phyloP scores from a whole-genome alignment of 257 asterid species.

The Salvia splendens region DNA sequence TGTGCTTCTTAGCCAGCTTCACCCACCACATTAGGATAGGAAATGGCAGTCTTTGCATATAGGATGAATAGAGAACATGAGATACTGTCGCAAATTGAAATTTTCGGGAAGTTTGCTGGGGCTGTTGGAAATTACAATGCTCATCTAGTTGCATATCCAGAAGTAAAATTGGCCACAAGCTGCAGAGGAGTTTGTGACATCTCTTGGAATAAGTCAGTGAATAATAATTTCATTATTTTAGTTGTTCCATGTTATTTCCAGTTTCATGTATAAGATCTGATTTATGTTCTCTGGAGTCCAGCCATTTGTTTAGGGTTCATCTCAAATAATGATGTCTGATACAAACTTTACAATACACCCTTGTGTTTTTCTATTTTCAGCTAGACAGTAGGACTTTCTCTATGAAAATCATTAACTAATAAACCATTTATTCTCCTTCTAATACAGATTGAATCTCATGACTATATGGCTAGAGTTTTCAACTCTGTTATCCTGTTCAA shows the following conservation, averaged over 20 bases:
- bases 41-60: conserved; percentile 59
- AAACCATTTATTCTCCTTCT: conserved; percentile 20
- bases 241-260: conserved; percentile 1
- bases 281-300: not conserved
- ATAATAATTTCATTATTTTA: not conserved
- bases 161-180: conserved; percentile 49
- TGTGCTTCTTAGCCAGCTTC: conserved; percentile 51
- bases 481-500: conserved; percentile 68
- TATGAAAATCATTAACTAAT: conserved; percentile 11
- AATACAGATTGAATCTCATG: conserved; percentile 87
- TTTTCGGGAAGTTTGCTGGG: conserved; percentile 66
- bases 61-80: conserved; percentile 45
- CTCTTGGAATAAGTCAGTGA: conserved; percentile 49
- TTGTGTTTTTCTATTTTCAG: not conserved
- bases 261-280: not conserved
- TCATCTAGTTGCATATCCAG: conserved; percentile 60
- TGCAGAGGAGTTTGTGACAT: conserved; percentile 59
- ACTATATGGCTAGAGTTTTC: conserved; percentile 81
- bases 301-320: not conserved
- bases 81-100: conserved; percentile 37
- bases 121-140: conserved; percentile 78
- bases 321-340: not conserved
- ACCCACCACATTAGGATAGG: conserved; percentile 67
- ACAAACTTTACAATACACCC: not conserved
- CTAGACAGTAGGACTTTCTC: not conserved